phyloP scores from a whole-genome alignment of 2,329 filamentous ascomycete species.

The Monosporascus sp. region DNA sequence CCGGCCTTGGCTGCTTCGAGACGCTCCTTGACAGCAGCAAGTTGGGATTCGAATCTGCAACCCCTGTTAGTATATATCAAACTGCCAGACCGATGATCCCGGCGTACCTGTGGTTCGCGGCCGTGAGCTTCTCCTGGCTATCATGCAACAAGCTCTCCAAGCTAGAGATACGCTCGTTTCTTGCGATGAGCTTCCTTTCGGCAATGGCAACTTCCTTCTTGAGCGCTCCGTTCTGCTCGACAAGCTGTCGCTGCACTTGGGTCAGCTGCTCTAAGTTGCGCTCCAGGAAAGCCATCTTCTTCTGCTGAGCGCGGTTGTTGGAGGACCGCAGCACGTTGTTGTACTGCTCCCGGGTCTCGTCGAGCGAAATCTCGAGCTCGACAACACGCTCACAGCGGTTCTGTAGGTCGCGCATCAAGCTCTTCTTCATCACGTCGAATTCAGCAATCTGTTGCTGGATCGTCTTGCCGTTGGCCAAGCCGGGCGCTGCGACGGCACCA shows the following conservation, averaged over 20 bases:
- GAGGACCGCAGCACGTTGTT: conserved; percentile 95
- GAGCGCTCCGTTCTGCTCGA: conserved; percentile 92
- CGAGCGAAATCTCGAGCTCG: conserved; percentile 93
- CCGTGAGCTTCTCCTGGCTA: conserved; percentile 95
- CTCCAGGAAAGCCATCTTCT: conserved; percentile 99
- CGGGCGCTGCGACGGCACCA: conserved; percentile 43
- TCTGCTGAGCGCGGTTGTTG: conserved; percentile 97
- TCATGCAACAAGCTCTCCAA: conserved; percentile 89
- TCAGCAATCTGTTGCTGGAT: conserved; percentile 97
- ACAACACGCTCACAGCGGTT: conserved; percentile 98
- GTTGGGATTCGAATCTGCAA: conserved; percentile 88
- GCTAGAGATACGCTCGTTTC: conserved; percentile 94
- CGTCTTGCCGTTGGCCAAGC: conserved; percentile 78
- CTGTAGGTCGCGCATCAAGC: conserved; percentile 94
- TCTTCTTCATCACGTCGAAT: conserved; percentile 99
- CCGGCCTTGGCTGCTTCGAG: conserved; percentile 92
- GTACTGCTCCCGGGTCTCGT: conserved; percentile 97
- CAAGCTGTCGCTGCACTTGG: conserved; percentile 92
- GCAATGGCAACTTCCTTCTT: conserved; percentile 99
- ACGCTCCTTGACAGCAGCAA: conserved; percentile 94
- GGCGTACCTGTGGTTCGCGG: conserved; percentile 91
- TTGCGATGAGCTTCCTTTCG: conserved; percentile 90
- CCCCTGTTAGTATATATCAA: conserved; percentile 19
- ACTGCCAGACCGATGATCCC: conserved; percentile 4
- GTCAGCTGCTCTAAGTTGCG: conserved; percentile 97